Base-by-base conservation (phyloP, 2,329 filamentous ascomycete genomes). In the Exutisphaerella laricina region DNA sequence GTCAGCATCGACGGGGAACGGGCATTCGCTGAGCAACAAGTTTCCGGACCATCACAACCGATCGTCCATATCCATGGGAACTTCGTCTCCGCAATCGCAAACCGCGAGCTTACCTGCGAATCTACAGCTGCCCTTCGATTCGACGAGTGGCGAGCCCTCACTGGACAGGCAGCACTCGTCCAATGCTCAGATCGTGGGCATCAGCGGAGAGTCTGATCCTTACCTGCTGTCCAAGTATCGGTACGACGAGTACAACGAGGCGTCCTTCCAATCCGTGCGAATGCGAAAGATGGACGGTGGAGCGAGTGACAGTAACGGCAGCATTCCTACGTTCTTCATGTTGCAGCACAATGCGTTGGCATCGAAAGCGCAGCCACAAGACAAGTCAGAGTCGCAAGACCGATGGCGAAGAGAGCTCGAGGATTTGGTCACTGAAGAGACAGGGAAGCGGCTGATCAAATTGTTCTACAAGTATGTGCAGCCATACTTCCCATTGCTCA, bases 401-500 rank as follows among this genome's bases (percentile, higher is more conserved):
- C 50, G 46, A 12, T 60, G 56, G 23, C 57, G 61, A 34, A 42
- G 46, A 9, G 58, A 63, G 23, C 36, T 66, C 9, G 59, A 59
- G 16, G 47, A 55, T 0, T 60, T 65, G 43, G 54, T 66, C 3
- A 50, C 48, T 30, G 46, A 59, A 5, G 50, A 57, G 5, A 55
- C 58, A 10, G 66, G 66, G 20, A 59, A 64, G 34, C 54, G 67
- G 35, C 57, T 71, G 5, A 60, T 70, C 20, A 58, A 58, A 10
- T 57, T 70, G 9, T 64, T 68, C 54, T 65, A 66, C 46, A 61
- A 60, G 50, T 70, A 69, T 50, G 64, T 70, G 38, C 64, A 70
- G 35, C 68, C 68, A 10, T 70, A 69, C 51, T 70, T 70, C 48
- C 68, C 68, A 4, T 61, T 70, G 9, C 43, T 70, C 9, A 64